Conservation (phyloP, 257 asterid species). For the Plectranthus barbatus region DNA sequence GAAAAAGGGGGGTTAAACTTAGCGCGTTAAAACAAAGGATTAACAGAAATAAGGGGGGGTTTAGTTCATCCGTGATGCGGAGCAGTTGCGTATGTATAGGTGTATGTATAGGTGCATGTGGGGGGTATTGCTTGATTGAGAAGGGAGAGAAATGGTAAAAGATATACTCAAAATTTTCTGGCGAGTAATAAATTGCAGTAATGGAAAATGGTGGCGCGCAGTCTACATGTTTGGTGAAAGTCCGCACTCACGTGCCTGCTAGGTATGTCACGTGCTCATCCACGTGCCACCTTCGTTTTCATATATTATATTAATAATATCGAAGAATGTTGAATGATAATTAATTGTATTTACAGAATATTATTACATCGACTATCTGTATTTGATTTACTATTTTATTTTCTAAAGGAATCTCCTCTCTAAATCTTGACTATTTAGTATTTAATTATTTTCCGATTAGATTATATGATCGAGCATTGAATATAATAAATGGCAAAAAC, state of each 20-base stretch:
- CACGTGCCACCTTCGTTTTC: no score
- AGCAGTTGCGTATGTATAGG: background rate
- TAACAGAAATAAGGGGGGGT: constrained; percentile 20
- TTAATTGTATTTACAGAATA: background rate
- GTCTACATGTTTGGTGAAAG: constrained; percentile 16
- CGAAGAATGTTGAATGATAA: background rate
- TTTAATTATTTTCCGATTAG: no score
- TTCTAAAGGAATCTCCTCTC: background rate
- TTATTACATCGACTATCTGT: background rate
- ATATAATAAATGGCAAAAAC: no score
- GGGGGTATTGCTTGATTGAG: constrained; percentile 38
- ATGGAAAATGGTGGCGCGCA: constrained; percentile 9
- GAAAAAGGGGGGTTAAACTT: constrained; percentile 9
- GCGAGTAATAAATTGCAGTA: background rate
- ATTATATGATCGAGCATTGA: no score
- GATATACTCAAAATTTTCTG: background rate
- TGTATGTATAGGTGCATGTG: constrained; percentile 26
- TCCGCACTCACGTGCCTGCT: constrained; percentile 3
- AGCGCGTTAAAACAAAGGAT: constrained; percentile 10
- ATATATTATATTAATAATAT: background rate
- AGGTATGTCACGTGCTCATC: constrained; percentile 9
- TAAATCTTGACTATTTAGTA: no score
- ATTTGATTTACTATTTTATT: background rate
- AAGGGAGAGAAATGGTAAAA: constrained; percentile 25
- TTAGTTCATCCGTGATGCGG: background rate